phyloP scores from a whole-genome alignment of 805 yeast species.

The Maudiozyma saulgeensis region DNA sequence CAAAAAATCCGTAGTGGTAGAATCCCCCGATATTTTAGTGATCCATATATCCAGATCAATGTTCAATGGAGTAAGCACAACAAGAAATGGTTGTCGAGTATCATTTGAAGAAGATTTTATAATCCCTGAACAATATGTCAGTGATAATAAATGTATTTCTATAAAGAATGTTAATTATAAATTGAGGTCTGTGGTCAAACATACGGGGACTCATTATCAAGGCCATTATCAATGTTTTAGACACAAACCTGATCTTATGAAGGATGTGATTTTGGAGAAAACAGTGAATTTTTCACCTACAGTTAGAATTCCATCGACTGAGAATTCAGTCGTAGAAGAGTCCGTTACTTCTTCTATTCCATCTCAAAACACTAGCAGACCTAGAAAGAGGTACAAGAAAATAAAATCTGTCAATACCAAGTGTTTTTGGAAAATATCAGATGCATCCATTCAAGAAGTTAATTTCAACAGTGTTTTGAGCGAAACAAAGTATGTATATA shows the following conservation, averaged over 20 bases:
- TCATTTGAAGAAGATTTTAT: constrained; percentile 50
- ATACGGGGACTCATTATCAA: constrained; percentile 76
- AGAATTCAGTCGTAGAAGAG: neutral
- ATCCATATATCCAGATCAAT: constrained; percentile 84
- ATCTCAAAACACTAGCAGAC: no score
- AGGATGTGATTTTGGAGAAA: constrained; percentile 1
- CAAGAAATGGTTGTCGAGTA: constrained; percentile 69
- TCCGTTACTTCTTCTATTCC: no score
- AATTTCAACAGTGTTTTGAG: constrained; percentile 46
- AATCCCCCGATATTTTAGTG: constrained; percentile 62
- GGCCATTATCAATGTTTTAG: constrained; percentile 91
- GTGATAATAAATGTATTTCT: constrained; percentile 11
- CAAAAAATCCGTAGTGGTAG: constrained; percentile 50
- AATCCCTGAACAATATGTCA: constrained; percentile 31
- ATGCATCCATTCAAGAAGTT: constrained; percentile 58
- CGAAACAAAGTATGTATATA: constrained; percentile 71
- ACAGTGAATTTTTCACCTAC: neutral
- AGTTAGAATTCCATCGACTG: neutral
- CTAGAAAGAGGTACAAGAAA: constrained; percentile 36
- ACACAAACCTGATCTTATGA: constrained; percentile 51
- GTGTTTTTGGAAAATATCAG: constrained; percentile 84
- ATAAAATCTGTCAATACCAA: constrained; percentile 44
- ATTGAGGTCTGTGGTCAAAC: constrained; percentile 68
- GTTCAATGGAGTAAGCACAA: constrained; percentile 54
- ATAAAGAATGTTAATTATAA: constrained; percentile 37